phyloP scores from a whole-genome alignment of 176 grass and related monocot genomes.

The Aegilops longissima region DNA sequence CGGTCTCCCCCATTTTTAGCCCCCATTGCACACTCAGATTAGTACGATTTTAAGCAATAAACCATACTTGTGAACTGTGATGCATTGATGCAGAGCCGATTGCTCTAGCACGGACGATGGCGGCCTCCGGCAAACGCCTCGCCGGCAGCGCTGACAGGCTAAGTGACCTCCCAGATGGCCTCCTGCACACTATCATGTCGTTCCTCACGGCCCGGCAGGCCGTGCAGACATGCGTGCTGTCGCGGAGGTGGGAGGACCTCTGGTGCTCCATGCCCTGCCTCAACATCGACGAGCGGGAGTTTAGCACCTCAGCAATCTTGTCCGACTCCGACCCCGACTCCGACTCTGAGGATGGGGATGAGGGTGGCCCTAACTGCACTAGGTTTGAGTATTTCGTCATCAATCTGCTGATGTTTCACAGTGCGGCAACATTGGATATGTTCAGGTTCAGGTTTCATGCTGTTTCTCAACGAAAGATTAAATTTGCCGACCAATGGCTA shows the following conservation, averaged over 20 bases:
- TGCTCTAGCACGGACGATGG: not conserved
- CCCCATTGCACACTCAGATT: not conserved
- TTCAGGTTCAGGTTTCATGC: not conserved
- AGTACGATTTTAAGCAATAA: not conserved
- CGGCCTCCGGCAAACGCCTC: not conserved
- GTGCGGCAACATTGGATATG: not conserved
- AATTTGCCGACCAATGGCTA: not conserved
- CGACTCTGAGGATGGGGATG: not conserved
- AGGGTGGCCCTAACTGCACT: not conserved
- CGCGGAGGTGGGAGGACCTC: constrained; percentile 1
- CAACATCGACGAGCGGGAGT: not conserved
- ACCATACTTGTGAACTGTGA: not conserved
- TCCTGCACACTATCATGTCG: not conserved
- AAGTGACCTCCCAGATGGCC: not conserved
- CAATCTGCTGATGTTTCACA: constrained; percentile 4
- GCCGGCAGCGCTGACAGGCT: not conserved
- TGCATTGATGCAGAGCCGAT: not conserved
- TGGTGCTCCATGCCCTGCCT: constrained; percentile 14
- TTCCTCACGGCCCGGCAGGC: not conserved
- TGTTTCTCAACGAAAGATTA: not conserved
- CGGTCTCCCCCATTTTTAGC: not conserved
- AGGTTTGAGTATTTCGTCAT: constrained; percentile 1
- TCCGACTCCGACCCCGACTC: not conserved
- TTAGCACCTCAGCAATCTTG: not conserved
- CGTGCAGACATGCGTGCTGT: constrained; percentile 2